Conservation (phyloP, 345 rosid genomes). For the Leavenworthia alabamica region DNA sequence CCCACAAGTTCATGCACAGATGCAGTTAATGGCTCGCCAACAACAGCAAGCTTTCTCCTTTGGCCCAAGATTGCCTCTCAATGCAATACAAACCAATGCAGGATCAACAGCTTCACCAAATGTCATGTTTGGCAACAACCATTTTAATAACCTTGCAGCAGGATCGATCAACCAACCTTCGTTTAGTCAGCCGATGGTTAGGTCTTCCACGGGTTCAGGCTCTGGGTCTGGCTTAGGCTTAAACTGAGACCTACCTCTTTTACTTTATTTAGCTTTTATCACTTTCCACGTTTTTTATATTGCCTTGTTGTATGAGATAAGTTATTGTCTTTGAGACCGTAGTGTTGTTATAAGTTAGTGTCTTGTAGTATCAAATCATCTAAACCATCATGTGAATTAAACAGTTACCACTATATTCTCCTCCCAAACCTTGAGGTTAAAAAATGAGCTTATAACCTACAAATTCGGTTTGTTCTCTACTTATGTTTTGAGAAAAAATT, state of each 20-base stretch:
- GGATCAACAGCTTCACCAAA: slow-evolving; percentile 51
- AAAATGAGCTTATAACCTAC: too few species aligned
- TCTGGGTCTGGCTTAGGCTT: slow-evolving; percentile 57
- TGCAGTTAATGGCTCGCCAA: slow-evolving; percentile 78
- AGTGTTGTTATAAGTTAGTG: too few species aligned
- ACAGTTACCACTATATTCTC: background rate
- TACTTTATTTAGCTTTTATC: slow-evolving; percentile 22
- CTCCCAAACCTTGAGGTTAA: too few species aligned
- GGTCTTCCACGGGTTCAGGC: slow-evolving; percentile 57
- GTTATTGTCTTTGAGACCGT: slow-evolving; percentile 12
- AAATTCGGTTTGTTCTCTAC: too few species aligned
- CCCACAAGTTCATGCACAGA: slow-evolving; percentile 63
- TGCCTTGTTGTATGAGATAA: slow-evolving; percentile 8
- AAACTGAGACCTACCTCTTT: slow-evolving; percentile 18
- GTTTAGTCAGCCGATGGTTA: slow-evolving; percentile 55
- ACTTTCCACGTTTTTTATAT: background rate
- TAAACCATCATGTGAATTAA: slow-evolving; percentile 13
- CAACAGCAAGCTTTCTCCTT: slow-evolving; percentile 50
- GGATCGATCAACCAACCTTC: slow-evolving; percentile 28
- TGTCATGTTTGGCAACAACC: slow-evolving; percentile 55
- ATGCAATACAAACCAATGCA: slow-evolving; percentile 54
- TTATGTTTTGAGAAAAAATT: too few species aligned
- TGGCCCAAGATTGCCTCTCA: slow-evolving; percentile 71
- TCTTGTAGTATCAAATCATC: slow-evolving; percentile 24
- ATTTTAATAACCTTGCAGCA: slow-evolving; percentile 21